Percentiles rank a stretch among this genome's conserved stretches.
phyloP scores from a whole-genome alignment of 192 early-diverging fungal genomes.

The Backusella morwellensis region DNA sequence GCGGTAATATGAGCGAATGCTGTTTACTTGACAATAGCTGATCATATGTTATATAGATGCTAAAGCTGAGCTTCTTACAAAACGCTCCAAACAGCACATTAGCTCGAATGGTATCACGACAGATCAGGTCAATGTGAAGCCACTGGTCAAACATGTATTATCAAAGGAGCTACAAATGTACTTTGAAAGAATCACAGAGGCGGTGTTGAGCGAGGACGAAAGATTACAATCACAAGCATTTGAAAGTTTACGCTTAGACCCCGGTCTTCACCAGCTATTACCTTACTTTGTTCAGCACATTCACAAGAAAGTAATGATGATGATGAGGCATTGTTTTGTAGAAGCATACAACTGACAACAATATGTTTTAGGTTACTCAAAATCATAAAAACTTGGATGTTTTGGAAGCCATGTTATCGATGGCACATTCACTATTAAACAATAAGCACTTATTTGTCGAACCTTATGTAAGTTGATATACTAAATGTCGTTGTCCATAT shows the following conservation, averaged over 20 bases:
- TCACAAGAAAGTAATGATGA: constrained; percentile 59
- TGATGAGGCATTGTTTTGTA: not conserved
- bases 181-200: constrained; percentile 87
- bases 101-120: constrained; percentile 19
- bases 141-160: constrained; percentile 85
- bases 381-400: constrained; percentile 72
- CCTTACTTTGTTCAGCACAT: constrained; percentile 96
- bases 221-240: constrained; percentile 71
- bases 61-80: constrained; percentile 50
- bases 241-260: constrained; percentile 81
- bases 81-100: constrained; percentile 38
- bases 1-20: constrained; percentile 31
- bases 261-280: constrained; percentile 91
- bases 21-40: not conserved
- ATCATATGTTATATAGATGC: constrained; percentile 33
- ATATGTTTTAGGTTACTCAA: constrained; percentile 60
- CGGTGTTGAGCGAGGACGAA: constrained; percentile 66
- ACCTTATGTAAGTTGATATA: constrained; percentile 71
- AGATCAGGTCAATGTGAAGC: constrained; percentile 54
- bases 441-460: constrained; percentile 92
- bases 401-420: constrained; percentile 74
- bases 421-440: constrained; percentile 74
- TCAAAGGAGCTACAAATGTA: constrained; percentile 94
- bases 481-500: not conserved
- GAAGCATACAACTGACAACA: not conserved